Percentiles rank a stretch among this genome's conserved stretches.
Conservation (phyloP, 441 rosid genomes). For the Pelargonium citronellum region DNA sequence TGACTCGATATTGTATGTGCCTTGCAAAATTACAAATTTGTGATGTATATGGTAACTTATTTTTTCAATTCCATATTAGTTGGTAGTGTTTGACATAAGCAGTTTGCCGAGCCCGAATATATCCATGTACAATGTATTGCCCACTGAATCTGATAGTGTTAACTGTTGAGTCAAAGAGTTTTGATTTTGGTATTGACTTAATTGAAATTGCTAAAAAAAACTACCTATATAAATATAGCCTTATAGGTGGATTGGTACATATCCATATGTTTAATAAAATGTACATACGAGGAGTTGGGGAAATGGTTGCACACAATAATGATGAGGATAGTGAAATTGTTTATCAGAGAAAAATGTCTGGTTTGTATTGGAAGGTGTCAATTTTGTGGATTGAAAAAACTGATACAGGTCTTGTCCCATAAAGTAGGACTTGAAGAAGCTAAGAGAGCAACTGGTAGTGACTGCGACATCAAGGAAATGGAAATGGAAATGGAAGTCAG, state of each 20-base stretch:
- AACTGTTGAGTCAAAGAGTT: too few relatives aligned
- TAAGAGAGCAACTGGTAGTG: not conserved
- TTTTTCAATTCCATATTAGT: not conserved
- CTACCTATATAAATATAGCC: not conserved
- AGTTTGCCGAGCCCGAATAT: too few relatives aligned
- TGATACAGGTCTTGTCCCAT: conserved; percentile 6
- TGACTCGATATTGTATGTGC: not conserved
- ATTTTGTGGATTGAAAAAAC: not conserved
- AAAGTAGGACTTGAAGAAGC: not conserved
- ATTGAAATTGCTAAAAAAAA: not conserved
- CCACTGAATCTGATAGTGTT: too few relatives aligned
- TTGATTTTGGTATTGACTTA: not conserved
- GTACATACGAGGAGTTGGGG: not conserved
- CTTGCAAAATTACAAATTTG: not conserved
- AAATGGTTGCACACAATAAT: not conserved
- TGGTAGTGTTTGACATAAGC: not conserved
- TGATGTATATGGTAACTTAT: not conserved
- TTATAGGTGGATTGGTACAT: not conserved
- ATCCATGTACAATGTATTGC: too few relatives aligned
- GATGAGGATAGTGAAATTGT: too few relatives aligned
- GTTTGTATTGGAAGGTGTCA: conserved; percentile 1
- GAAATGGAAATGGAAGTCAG: not conserved
- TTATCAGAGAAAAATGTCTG: not conserved
- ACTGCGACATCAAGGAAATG: not conserved
- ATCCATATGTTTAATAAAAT: not conserved